Percentiles rank a stretch among this genome's conserved stretches.
Conservation (phyloP, 2,329 filamentous ascomycete genomes). For the Ascochyta rabiei region DNA sequence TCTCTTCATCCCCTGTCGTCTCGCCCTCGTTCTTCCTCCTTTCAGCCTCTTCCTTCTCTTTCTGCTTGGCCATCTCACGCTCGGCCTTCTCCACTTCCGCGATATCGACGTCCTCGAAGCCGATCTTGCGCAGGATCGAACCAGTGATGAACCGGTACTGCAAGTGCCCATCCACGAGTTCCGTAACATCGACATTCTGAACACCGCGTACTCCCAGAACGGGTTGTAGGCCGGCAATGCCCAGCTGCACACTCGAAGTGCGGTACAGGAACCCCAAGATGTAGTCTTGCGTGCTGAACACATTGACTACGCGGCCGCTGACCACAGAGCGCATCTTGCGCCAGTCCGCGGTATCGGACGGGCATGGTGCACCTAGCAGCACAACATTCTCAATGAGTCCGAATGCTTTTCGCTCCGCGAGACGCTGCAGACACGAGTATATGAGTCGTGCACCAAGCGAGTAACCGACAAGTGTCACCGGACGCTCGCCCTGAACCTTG, state of each 20-base stretch:
- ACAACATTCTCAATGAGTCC: slow-evolving; percentile 84
- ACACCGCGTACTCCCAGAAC: slow-evolving; percentile 72
- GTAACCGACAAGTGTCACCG: slow-evolving; percentile 81
- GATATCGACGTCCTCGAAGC: slow-evolving; percentile 59
- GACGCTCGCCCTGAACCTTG: slow-evolving; percentile 79
- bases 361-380: slow-evolving; percentile 79
- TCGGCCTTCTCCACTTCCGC: slow-evolving; percentile 56
- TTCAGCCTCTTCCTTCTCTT: slow-evolving; percentile 50
- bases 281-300: slow-evolving; percentile 86
- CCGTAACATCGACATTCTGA: slow-evolving; percentile 60
- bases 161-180: slow-evolving; percentile 58
- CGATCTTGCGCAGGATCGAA: slow-evolving; percentile 58
- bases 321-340: slow-evolving; percentile 77
- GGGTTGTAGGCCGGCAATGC: slow-evolving; percentile 81
- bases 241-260: slow-evolving; percentile 79
- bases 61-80: slow-evolving; percentile 51
- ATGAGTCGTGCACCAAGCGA: slow-evolving; percentile 82
- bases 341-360: slow-evolving; percentile 76
- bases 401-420: slow-evolving; percentile 80
- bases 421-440: slow-evolving; percentile 76
- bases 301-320: slow-evolving; percentile 82
- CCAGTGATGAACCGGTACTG: slow-evolving; percentile 59
- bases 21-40: slow-evolving; percentile 41
- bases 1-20: slow-evolving; percentile 29
- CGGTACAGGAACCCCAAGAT: slow-evolving; percentile 88